These are phyloP conservation scores for Geoglossum cookeanum DNA, from an alignment of 2,329 filamentous ascomycete species.

Conservation along the genomic window DNA sequence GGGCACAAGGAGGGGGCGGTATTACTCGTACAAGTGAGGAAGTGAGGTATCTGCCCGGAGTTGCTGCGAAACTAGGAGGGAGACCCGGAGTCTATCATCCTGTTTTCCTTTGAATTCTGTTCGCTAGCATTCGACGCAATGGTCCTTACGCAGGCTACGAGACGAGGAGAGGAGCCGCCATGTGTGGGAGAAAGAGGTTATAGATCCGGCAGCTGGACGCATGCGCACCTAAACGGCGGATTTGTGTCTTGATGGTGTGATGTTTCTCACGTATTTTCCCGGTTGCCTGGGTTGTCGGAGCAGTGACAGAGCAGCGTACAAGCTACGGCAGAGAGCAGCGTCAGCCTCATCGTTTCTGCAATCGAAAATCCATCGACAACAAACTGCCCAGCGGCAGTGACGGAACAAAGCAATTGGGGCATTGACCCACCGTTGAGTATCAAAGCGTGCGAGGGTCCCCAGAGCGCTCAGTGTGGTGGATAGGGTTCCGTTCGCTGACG, in stretches of 20 bases:
- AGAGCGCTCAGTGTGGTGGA: neutral
- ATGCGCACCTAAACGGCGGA: neutral
- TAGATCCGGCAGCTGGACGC: neutral
- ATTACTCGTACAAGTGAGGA: neutral
- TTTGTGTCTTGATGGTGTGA: conserved; percentile 1
- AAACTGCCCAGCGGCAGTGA: neutral
- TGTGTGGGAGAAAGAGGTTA: neutral
- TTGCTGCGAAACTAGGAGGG: neutral
- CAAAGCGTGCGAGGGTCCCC: neutral
- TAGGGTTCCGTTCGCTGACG: neutral
- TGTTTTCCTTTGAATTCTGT: neutral
- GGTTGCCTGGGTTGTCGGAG: neutral
- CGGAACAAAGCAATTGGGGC: neutral
- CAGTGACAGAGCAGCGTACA: neutral
- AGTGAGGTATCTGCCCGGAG: neutral
- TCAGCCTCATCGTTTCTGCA: neutral
- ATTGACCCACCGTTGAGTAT: neutral
- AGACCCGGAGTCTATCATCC: neutral
- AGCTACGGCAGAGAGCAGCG: neutral
- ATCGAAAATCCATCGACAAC: neutral
- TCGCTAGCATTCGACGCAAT: neutral
- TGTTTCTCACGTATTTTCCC: neutral
- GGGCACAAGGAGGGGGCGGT: neutral
- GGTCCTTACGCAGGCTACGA: neutral
- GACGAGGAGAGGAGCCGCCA: neutral